Evolutionary conservation across 306 rosid genomes (phyloP).

Genomic region (Vigna trinervia): DNA sequence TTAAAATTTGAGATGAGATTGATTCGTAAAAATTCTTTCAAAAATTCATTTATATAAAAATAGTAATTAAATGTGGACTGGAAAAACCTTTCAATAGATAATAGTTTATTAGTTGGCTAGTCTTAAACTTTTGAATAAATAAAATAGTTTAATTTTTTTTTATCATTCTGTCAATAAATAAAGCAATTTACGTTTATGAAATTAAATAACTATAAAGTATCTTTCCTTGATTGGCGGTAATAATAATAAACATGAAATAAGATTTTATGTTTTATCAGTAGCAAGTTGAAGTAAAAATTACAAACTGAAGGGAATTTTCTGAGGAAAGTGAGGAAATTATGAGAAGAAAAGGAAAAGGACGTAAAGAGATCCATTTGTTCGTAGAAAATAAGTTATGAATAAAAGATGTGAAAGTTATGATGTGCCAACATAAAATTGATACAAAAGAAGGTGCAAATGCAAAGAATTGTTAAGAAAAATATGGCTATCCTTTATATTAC

Average conservation of each 20-base stretch:
- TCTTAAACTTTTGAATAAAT: no score
- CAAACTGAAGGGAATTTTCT: conserved; percentile 31
- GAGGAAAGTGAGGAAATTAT: background rate
- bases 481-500: conserved; percentile 23
- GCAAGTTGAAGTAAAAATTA: conserved; percentile 34
- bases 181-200: background rate
- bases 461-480: conserved; percentile 39
- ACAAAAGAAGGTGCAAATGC: conserved; percentile 37
- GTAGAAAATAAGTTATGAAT: conserved; percentile 27
- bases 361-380: conserved; percentile 32
- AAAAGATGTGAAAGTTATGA: conserved; percentile 30
- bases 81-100: no score
- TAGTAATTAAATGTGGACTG: no score
- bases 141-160: no score
- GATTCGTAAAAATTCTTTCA: no score
- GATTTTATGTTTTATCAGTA: background rate
- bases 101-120: no score
- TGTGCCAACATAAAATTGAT: conserved; percentile 50
- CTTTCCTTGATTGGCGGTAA: background rate
- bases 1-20: no score
- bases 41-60: no score
- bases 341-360: conserved; percentile 30
- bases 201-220: background rate
- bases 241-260: background rate
- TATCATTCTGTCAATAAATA: no score